These are phyloP conservation scores for Bolboschoenoplectus hybrid DNA, from an alignment of 202 grass and related monocot species.

Conservation along the genomic window DNA sequence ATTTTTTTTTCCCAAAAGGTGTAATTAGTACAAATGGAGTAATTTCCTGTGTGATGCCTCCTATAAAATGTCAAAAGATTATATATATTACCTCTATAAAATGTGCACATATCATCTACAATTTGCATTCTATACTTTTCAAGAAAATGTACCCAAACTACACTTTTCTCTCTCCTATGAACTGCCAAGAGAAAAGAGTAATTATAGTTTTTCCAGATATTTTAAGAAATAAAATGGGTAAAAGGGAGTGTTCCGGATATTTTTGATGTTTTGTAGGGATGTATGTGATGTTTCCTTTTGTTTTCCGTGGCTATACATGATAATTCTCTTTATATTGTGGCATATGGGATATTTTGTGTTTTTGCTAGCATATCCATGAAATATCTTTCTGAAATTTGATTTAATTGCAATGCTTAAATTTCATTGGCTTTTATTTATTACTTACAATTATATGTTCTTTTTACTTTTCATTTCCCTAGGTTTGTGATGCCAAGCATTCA, in stretches of 20 bases:
- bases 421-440: constrained; percentile 15
- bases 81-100: not conserved
- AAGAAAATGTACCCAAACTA: not conserved
- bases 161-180: not conserved
- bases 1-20: too few relatives aligned
- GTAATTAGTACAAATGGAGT: too few relatives aligned
- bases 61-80: not conserved
- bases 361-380: not conserved
- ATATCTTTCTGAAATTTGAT: not conserved
- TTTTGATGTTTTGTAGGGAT: not conserved
- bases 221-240: not conserved
- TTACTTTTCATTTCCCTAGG: constrained; percentile 47
- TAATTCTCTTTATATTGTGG: not conserved
- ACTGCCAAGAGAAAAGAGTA: not conserved
- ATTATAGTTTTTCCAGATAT: not conserved
- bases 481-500: constrained; percentile 88
- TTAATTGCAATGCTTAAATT: constrained; percentile 12
- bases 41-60: not conserved
- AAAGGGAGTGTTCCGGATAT: not conserved
- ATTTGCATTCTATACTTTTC: not conserved
- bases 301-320: not conserved
- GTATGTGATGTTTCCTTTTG: not conserved
- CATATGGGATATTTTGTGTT: not conserved
- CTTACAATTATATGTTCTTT: constrained; percentile 3
- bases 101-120: not conserved